Evolutionary conservation across 108 stramenopile species (phyloP).

Genomic region (Pseudonitzschia multistriata): DNA sequence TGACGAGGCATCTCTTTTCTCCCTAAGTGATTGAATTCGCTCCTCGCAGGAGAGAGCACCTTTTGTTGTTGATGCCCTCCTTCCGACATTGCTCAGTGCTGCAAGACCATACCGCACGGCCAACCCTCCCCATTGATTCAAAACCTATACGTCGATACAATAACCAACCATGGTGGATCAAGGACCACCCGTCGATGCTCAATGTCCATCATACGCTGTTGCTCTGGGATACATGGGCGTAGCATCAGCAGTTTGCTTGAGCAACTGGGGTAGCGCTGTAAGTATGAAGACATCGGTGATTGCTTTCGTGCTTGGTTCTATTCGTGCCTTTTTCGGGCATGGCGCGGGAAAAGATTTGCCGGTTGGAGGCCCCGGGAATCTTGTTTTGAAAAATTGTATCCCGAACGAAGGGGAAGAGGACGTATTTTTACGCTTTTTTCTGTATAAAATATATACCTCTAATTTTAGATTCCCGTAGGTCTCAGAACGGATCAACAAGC

Average conservation of each 20-base stretch:
- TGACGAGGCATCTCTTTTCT: not conserved
- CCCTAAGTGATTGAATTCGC: not conserved
- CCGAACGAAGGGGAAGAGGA: not conserved
- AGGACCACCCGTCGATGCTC: slow-evolving; percentile 39
- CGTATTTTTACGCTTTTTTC: not conserved
- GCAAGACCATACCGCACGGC: too few species aligned
- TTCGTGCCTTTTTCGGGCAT: not conserved
- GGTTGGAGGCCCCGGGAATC: not conserved
- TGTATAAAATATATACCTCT: too few species aligned
- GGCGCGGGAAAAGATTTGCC: not conserved
- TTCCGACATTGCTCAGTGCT: not conserved
- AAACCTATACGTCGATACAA: not conserved
- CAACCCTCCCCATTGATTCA: not conserved
- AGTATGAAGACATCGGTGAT: slow-evolving; percentile 24
- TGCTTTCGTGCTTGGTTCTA: not conserved
- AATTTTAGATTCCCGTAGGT: not conserved
- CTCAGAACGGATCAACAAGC: not conserved
- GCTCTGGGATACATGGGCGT: slow-evolving; percentile 76
- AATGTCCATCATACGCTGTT: slow-evolving; percentile 77
- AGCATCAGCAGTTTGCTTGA: slow-evolving; percentile 67
- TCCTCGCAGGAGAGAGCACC: too few species aligned
- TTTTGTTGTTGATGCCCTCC: not conserved
- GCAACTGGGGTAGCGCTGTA: slow-evolving; percentile 79
- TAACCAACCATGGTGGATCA: slow-evolving; percentile 42
- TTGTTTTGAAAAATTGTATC: not conserved